Percentiles rank a stretch among this genome's conserved stretches.
phyloP scores from a whole-genome alignment of 177 flowering plant species.

The Telopea speciosissima region DNA sequence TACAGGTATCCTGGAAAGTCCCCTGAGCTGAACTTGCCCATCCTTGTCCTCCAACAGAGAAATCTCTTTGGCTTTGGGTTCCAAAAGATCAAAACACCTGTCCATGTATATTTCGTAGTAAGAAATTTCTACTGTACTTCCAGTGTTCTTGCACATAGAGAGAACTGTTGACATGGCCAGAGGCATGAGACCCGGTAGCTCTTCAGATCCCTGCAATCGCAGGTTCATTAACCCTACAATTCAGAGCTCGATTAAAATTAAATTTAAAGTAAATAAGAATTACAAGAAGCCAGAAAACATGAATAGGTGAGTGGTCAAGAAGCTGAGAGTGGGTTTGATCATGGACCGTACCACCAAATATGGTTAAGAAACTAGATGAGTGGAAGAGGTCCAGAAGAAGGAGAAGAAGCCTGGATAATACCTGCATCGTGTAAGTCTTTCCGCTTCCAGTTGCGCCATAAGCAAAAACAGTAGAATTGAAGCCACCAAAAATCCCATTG shows the following conservation, averaged over 20 bases:
- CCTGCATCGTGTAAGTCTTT: slow-evolving; percentile 94
- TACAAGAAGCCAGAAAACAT: too few relatives aligned
- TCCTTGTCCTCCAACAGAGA: slow-evolving; percentile 68
- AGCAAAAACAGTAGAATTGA: slow-evolving; percentile 83
- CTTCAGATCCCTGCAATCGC: slow-evolving; percentile 56
- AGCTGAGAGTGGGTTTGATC: too few relatives aligned
- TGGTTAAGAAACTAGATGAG: background rate
- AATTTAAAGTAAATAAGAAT: background rate
- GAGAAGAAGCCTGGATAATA: slow-evolving; percentile 3
- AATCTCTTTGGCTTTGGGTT: slow-evolving; percentile 61
- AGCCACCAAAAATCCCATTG: slow-evolving; percentile 61
- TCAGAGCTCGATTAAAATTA: background rate
- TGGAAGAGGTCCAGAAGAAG: background rate
- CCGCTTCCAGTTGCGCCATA: slow-evolving; percentile 98
- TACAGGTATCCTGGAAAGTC: slow-evolving; percentile 61
- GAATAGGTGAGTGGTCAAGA: too few relatives aligned
- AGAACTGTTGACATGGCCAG: slow-evolving; percentile 63
- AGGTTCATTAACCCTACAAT: slow-evolving; percentile 13
- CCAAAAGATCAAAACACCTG: slow-evolving; percentile 80
- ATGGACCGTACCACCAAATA: too few relatives aligned
- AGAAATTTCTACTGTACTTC: slow-evolving; percentile 56
- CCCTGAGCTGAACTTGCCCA: slow-evolving; percentile 73
- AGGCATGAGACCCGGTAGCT: slow-evolving; percentile 75
- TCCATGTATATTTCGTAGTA: slow-evolving; percentile 92
- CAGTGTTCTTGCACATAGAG: slow-evolving; percentile 43